These are phyloP conservation scores for Pyracantha coccinea DNA, from an alignment of 331 rosid genomes.

Conservation along the genomic window DNA sequence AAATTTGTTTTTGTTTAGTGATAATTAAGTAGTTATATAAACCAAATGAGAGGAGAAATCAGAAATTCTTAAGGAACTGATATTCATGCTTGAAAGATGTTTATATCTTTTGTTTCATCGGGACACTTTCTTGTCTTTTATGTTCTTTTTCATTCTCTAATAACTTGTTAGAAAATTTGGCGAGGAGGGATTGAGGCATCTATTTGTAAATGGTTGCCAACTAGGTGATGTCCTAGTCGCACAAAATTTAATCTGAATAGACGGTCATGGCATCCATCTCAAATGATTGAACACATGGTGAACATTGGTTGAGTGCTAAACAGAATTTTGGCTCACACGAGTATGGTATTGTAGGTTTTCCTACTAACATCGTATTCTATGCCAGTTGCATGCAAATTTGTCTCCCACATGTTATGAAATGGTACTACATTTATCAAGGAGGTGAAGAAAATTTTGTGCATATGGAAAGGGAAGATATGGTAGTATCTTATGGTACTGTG, in stretches of 20 bases:
- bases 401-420: background rate
- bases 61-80: background rate
- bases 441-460: background rate
- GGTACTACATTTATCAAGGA: background rate
- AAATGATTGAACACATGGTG: background rate
- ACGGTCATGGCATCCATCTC: background rate
- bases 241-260: background rate
- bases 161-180: background rate
- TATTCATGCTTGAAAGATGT: background rate
- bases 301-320: background rate
- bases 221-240: background rate
- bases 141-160: background rate
- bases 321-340: background rate
- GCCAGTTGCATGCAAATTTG: background rate
- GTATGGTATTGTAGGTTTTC: background rate
- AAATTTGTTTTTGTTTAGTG: no score
- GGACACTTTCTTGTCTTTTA: background rate
- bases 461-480: background rate
- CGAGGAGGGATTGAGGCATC: background rate
- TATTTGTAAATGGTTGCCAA: background rate
- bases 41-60: background rate
- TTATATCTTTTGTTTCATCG: background rate
- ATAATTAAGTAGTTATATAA: background rate
- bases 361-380: no score
- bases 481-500: background rate